Evolutionary conservation across 108 stramenopile species (phyloP), one percentile per base, ranked within the genome.

Genomic region (Cylindrotheca closterium): DNA sequence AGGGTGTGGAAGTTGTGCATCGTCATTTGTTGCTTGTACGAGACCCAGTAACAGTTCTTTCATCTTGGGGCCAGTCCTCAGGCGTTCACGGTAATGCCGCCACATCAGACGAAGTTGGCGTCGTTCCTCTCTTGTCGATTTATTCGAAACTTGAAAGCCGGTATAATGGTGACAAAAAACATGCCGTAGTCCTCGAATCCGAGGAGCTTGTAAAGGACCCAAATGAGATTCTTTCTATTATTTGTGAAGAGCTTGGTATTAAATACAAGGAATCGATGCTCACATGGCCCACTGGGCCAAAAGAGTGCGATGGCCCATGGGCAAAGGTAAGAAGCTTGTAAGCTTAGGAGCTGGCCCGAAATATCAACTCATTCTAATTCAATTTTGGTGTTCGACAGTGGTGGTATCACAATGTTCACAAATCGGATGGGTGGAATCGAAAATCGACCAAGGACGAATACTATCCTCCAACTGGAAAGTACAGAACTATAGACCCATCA

Each of bases 351-450:
- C 55, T 55, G 3, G 27, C 18, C 5, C 7, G 4, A 18, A 77
- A 26, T 56, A 55, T 72, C 55, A 58, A 76, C 18, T 33, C 30
- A 49, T 70, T 68, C 77, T 79, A 68, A 3, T 42, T 28, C 34
- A 12, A n/a, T n/a, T n/a, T n/a, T n/a, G n/a, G n/a, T n/a, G n/a
- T 37, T 21, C 24, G 19, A 12, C 37, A 80, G 55, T 84, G 80
- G 79, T 97, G 96, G 96, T 96, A 91, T 66, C 51, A 65, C 58
- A 71, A 69, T 57, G 92, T 91, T 7, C 87, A 84, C 74, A 79
- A 89, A 53, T 86, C 91, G 22, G 64, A 72, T 10, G 93, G 94
- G 0, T 94, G 90, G 86, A 51, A 70, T 22, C 52, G 45, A 30
- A 49, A 37, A 54, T 67, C 51, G 30, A 74, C 48, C 33, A 48